phyloP scores from a whole-genome alignment of 2,329 filamentous ascomycete genomes.

The Colletotrichum viniferum region DNA sequence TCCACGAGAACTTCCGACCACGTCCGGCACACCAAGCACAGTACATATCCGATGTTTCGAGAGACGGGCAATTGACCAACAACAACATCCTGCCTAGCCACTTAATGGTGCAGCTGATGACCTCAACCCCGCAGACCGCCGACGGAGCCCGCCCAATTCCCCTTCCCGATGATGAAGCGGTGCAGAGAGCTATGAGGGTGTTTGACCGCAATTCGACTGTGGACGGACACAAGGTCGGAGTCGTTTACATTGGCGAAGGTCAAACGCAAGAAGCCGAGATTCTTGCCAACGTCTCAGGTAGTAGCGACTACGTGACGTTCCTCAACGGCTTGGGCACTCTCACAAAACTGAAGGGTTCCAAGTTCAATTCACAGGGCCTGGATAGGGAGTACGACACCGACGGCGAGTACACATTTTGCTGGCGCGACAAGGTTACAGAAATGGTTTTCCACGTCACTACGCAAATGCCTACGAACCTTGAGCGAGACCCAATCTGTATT shows the following conservation, averaged over 20 bases:
- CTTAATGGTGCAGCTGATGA: conserved; percentile 71
- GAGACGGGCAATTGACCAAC: conserved; percentile 57
- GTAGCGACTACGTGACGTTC: conserved; percentile 86
- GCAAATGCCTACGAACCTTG: conserved; percentile 91
- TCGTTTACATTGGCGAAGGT: conserved; percentile 89
- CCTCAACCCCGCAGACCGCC: conserved; percentile 62
- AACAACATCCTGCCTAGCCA: conserved; percentile 75
- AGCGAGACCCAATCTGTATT: conserved; percentile 75
- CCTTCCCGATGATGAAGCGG: conserved; percentile 72
- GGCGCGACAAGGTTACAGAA: conserved; percentile 93
- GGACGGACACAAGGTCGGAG: conserved; percentile 93
- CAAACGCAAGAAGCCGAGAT: conserved; percentile 86
- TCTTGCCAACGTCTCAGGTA: conserved; percentile 84
- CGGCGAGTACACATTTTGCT: conserved; percentile 88
- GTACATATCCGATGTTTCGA: conserved; percentile 50
- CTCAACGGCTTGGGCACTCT: conserved; percentile 81
- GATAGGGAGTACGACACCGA: conserved; percentile 80
- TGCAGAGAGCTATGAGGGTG: conserved; percentile 74
- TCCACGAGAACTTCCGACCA: conserved; percentile 64
- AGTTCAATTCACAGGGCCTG: conserved; percentile 91
- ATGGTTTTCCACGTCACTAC: conserved; percentile 96
- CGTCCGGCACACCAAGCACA: conserved; percentile 61
- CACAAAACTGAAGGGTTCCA: conserved; percentile 79
- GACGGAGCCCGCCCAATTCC: conserved; percentile 73
- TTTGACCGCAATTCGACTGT: conserved; percentile 91